These are phyloP conservation scores for Calonectria fujianensis DNA, from an alignment of 2,329 filamentous ascomycete genomes.

Conservation along the genomic window DNA sequence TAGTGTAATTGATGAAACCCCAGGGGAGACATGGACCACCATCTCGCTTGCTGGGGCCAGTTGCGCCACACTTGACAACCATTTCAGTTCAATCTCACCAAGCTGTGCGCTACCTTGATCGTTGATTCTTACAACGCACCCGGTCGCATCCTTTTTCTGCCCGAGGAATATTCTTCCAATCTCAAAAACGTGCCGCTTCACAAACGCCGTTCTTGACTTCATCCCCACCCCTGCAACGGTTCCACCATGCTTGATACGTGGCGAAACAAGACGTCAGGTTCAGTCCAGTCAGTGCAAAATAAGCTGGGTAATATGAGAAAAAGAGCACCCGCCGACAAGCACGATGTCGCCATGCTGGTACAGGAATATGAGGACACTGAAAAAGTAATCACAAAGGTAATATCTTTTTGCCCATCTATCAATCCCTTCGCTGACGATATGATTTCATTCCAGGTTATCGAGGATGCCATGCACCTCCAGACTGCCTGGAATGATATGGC, in stretches of 20 bases:
- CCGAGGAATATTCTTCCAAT: not conserved
- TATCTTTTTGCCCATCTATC: not conserved
- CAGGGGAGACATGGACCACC: constrained; percentile 30
- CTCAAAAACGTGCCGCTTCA: not conserved
- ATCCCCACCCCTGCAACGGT: not conserved
- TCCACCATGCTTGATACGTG: constrained; percentile 29
- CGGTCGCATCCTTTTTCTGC: not conserved
- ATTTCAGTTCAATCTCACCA: constrained; percentile 13
- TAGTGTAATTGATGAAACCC: constrained; percentile 28
- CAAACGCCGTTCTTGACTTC: not conserved
- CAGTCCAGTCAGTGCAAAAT: constrained; percentile 40
- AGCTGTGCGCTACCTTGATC: constrained; percentile 1
- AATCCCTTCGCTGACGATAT: not conserved
- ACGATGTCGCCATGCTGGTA: constrained; percentile 33
- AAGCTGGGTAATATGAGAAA: constrained; percentile 37
- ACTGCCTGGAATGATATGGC: constrained; percentile 39
- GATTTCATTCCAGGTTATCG: constrained; percentile 32
- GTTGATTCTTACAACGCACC: constrained; percentile 5
- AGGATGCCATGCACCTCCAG: constrained; percentile 39
- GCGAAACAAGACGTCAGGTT: constrained; percentile 35
- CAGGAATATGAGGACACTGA: constrained; percentile 41
- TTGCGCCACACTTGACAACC: constrained; percentile 5
- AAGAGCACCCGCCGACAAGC: constrained; percentile 32
- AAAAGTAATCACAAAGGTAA: constrained; percentile 39
- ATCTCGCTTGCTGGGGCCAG: constrained; percentile 18